These are phyloP conservation scores for Rhododendron ferrugineum DNA, from an alignment of 148 eudicot genomes.

Conservation along the genomic window DNA sequence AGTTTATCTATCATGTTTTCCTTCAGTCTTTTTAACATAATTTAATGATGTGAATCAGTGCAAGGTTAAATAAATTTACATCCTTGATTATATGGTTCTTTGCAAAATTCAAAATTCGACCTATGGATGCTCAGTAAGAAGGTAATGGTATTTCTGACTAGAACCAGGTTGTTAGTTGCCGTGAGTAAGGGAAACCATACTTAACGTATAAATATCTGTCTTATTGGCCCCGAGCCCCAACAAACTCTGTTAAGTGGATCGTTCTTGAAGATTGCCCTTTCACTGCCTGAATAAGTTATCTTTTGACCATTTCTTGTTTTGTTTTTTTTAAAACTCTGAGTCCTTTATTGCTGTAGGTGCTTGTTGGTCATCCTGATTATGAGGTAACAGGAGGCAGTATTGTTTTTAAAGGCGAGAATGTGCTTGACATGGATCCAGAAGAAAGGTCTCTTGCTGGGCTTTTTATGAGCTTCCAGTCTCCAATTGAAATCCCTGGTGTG, in stretches of 20 bases:
- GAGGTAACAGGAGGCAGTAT: slow-evolving; percentile 83
- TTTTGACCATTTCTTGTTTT: neutral
- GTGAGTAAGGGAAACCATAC: neutral
- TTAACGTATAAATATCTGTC: neutral
- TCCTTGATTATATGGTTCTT: neutral
- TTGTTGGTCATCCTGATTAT: slow-evolving; percentile 98
- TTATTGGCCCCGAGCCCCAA: neutral
- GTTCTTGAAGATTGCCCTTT: slow-evolving; percentile 1
- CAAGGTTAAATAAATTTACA: neutral
- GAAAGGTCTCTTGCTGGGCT: slow-evolving; percentile 92
- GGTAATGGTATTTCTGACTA: neutral
- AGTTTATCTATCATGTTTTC: neutral
- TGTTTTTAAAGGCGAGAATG: slow-evolving; percentile 74
- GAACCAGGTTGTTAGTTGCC: neutral
- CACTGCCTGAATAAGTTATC: neutral
- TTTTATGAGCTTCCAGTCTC: slow-evolving; percentile 96
- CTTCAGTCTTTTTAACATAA: neutral
- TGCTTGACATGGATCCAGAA: slow-evolving; percentile 95
- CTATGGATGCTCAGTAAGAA: neutral
- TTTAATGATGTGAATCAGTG: no score
- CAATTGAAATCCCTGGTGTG: slow-evolving; percentile 96
- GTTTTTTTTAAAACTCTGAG: neutral
- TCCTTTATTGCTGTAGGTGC: slow-evolving; percentile 45
- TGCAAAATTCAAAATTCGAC: neutral
- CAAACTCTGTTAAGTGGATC: neutral